Evolutionary conservation across 2,329 filamentous ascomycete species (phyloP).

Genomic region (Colletotrichum sp.): DNA sequence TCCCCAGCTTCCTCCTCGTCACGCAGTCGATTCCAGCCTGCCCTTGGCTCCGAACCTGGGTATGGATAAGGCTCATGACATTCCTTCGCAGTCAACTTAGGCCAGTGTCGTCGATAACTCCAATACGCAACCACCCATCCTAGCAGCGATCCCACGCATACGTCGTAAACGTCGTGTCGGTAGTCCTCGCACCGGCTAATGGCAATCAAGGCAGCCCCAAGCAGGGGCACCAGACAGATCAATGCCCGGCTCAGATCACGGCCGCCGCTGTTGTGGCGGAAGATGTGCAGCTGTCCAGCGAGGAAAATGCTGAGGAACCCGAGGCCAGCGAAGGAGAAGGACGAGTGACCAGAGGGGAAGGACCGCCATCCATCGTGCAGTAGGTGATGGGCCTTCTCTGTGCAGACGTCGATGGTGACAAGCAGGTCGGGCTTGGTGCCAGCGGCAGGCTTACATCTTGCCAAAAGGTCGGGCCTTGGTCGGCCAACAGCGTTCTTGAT

Average conservation of each 20-base stretch:
- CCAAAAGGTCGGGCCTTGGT: slow-evolving; percentile 67
- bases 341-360: slow-evolving; percentile 82
- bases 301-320: slow-evolving; percentile 77
- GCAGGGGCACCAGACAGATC: slow-evolving; percentile 61
- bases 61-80: slow-evolving; percentile 64
- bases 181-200: slow-evolving; percentile 75
- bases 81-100: slow-evolving; percentile 52
- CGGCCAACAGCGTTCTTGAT: slow-evolving; percentile 89
- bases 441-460: slow-evolving; percentile 77
- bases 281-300: slow-evolving; percentile 69
- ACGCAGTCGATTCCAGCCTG: slow-evolving; percentile 48
- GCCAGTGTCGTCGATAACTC: slow-evolving; percentile 71
- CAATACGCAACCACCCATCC: slow-evolving; percentile 67
- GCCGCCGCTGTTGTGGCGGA: slow-evolving; percentile 46
- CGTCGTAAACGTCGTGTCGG: slow-evolving; percentile 74
- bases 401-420: slow-evolving; percentile 75
- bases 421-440: slow-evolving; percentile 55
- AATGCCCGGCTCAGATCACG: slow-evolving; percentile 62
- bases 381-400: slow-evolving; percentile 68
- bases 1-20: slow-evolving; percentile 58
- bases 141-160: slow-evolving; percentile 64
- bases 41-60: slow-evolving; percentile 40
- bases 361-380: slow-evolving; percentile 86
- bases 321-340: slow-evolving; percentile 79
- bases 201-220: slow-evolving; percentile 71